Percentiles rank a stretch among this genome's conserved stretches.
Evolutionary conservation across 352 stramenopile species (phyloP).

Genomic region (Thraustochytrium sp.): DNA sequence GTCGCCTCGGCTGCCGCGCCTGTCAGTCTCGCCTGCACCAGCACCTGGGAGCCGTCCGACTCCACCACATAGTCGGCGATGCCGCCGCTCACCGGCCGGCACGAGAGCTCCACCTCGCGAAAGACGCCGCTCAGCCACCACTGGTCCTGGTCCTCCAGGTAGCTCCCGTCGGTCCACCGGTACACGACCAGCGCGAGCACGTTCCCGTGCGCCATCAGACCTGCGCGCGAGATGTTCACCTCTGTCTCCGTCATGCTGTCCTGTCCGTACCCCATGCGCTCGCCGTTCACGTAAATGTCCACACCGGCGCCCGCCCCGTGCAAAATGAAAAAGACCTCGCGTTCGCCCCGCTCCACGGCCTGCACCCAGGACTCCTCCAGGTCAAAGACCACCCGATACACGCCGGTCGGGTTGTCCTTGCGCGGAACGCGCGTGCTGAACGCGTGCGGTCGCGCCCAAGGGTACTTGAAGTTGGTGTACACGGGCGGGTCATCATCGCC

Average conservation of each 20-base stretch:
- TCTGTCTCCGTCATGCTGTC: slow-evolving; percentile 40
- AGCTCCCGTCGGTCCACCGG: slow-evolving; percentile 70
- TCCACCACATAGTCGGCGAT: slow-evolving; percentile 57
- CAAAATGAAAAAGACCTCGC: slow-evolving; percentile 8
- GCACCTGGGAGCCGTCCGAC: neutral
- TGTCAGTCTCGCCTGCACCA: neutral
- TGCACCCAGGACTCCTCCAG: neutral
- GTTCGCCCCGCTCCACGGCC: neutral
- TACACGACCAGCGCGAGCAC: slow-evolving; percentile 48
- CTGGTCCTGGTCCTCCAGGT: slow-evolving; percentile 80
- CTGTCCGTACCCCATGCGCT: slow-evolving; percentile 22
- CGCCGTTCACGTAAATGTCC: slow-evolving; percentile 22
- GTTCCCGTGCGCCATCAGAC: neutral
- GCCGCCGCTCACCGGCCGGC: slow-evolving; percentile 44
- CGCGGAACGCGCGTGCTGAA: slow-evolving; percentile 3
- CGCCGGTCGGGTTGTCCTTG: slow-evolving; percentile 15
- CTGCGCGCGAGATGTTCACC: neutral
- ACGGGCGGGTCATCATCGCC: slow-evolving; percentile 9
- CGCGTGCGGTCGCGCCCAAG: neutral
- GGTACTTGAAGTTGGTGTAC: slow-evolving; percentile 38
- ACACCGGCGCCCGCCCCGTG: neutral
- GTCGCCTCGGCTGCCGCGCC: neutral
- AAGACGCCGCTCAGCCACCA: slow-evolving; percentile 76
- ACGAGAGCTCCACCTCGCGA: slow-evolving; percentile 54
- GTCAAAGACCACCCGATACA: slow-evolving; percentile 1